A percentile compares a stretch with the other conserved stretches of the same genome.
These are phyloP conservation scores for Liquidambar formosana DNA, from an alignment of 164 flowering plant species.

Conservation along the genomic window DNA sequence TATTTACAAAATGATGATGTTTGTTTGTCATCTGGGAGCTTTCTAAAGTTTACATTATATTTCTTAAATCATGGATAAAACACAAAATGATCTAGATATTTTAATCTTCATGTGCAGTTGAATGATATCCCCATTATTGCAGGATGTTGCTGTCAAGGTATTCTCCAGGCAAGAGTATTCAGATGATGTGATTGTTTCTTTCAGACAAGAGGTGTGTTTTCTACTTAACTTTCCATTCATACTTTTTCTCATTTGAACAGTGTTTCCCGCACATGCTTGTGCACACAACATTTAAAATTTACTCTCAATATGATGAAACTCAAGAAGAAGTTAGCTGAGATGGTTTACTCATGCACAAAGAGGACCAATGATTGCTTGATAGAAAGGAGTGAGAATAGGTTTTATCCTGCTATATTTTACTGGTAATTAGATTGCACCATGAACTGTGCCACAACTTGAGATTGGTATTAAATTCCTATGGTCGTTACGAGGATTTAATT, in stretches of 20 bases:
- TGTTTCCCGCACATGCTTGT: not conserved
- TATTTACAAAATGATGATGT: not conserved
- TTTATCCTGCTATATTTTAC: not conserved
- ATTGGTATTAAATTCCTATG: too few species aligned
- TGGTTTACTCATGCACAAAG: not conserved
- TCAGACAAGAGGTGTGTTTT: conserved; percentile 83
- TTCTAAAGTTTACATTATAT: not conserved
- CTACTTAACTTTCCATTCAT: not conserved
- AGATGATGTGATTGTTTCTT: conserved; percentile 84
- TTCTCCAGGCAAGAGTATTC: conserved; percentile 95
- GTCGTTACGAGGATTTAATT: not conserved
- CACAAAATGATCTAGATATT: not conserved
- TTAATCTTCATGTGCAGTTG: conserved; percentile 1
- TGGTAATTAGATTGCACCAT: too few species aligned
- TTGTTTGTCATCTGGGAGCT: not conserved
- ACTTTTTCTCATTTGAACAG: not conserved
- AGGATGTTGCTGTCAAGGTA: conserved; percentile 99
- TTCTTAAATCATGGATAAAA: not conserved
- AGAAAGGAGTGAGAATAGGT: not conserved
- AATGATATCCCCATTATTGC: conserved; percentile 26
- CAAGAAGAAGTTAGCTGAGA: not conserved
- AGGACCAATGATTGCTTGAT: not conserved
- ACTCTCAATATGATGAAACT: not conserved
- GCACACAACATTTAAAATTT: not conserved
- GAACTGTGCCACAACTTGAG: too few species aligned